Evolutionary conservation across 306 rosid species (phyloP).

Genomic region (Quercus engelmannii): DNA sequence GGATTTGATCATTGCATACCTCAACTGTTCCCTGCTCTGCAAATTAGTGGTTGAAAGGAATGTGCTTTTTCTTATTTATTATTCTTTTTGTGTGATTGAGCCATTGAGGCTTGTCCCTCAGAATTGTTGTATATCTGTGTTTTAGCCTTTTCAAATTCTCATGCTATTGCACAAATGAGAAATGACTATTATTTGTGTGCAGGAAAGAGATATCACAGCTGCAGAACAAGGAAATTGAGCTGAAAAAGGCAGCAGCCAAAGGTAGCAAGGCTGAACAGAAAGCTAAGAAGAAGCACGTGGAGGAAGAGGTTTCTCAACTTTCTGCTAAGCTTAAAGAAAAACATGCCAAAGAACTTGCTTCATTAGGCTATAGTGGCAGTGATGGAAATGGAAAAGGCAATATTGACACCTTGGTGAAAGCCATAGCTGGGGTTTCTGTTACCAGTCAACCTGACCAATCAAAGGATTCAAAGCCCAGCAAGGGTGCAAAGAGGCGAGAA

Average conservation of each 20-base stretch:
- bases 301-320: conserved; percentile 76
- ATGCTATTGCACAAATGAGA: neutral
- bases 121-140: neutral
- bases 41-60: neutral
- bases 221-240: conserved; percentile 78
- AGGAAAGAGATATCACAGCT: conserved; percentile 79
- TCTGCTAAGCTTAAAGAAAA: conserved; percentile 72
- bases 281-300: conserved; percentile 90
- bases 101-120: conserved; percentile 1
- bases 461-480: conserved; percentile 61
- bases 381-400: conserved; percentile 53
- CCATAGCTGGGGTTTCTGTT: conserved; percentile 83
- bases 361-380: conserved; percentile 58
- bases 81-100: neutral
- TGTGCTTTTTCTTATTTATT: neutral
- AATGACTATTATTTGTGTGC: conserved; percentile 18
- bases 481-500: conserved; percentile 66
- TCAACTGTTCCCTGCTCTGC: too few species aligned
- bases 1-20: neutral
- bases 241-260: conserved; percentile 82
- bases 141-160: conserved; percentile 2
- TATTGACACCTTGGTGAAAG: conserved; percentile 73
- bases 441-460: conserved; percentile 51
- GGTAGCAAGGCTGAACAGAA: conserved; percentile 98
- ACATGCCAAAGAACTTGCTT: conserved; percentile 63